These are phyloP conservation scores for Bauhinia variegata DNA, from an alignment of 306 rosid species.

Conservation along the genomic window DNA sequence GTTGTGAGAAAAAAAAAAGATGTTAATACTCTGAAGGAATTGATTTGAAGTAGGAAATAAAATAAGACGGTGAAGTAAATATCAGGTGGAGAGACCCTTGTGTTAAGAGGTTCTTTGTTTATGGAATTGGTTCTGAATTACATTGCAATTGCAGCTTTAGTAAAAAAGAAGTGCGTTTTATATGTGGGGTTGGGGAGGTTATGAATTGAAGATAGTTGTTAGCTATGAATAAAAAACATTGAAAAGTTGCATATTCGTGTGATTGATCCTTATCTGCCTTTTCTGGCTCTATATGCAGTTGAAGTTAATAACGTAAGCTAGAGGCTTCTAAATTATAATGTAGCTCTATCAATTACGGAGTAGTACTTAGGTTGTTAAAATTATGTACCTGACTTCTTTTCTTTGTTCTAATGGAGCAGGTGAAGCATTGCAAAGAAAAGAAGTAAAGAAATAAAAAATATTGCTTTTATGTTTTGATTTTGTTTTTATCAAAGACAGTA, in stretches of 20 bases:
- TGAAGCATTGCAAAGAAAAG: constrained; percentile 27
- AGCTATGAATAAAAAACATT: background rate
- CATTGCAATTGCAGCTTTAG: constrained; percentile 1
- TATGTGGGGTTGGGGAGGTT: background rate
- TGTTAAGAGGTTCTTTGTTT: constrained; percentile 8
- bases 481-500: constrained; percentile 26
- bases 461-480: constrained; percentile 45
- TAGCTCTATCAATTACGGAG: constrained; percentile 1
- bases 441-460: constrained; percentile 28
- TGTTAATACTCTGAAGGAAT: background rate
- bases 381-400: constrained; percentile 19
- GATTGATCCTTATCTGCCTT: constrained; percentile 3
- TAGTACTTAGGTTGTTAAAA: background rate
- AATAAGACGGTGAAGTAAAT: too few relatives aligned
- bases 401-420: constrained; percentile 35
- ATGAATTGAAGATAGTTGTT: constrained; percentile 17
- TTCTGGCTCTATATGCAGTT: background rate
- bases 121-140: background rate
- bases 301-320: constrained; percentile 4
- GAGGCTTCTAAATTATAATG: constrained; percentile 8
- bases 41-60: constrained; percentile 11
- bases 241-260: background rate
- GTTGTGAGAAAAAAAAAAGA: background rate
- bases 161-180: background rate
- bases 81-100: background rate